Percentiles rank a stretch among this genome's conserved stretches.
Evolutionary conservation across 148 eudicot genomes (phyloP).

Genomic region (Fagopyrum tataricum): DNA sequence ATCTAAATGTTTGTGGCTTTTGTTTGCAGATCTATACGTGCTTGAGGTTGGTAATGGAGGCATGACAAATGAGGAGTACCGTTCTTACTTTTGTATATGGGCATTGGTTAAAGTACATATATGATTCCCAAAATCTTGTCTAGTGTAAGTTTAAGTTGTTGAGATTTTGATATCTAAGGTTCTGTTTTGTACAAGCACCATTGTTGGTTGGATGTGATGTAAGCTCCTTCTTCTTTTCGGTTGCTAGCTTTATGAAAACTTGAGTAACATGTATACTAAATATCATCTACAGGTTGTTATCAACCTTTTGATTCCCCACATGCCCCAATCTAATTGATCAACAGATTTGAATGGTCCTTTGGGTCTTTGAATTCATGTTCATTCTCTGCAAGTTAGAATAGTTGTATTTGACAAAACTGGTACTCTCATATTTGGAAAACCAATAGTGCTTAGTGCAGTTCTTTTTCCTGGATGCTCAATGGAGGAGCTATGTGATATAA

Average conservation of each 20-base stretch:
- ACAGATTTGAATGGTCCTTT: too few relatives aligned
- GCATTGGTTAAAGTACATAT: constrained; percentile 70
- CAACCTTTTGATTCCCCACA: too few relatives aligned
- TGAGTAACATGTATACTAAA: too few relatives aligned
- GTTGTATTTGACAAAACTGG: constrained; percentile 97
- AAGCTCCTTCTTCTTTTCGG: too few relatives aligned
- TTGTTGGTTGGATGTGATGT: constrained; percentile 82
- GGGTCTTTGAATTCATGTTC: not conserved
- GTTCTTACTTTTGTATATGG: constrained; percentile 92
- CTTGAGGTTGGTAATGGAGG: constrained; percentile 94
- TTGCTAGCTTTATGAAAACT: too few relatives aligned
- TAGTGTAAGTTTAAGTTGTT: not conserved
- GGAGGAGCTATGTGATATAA: constrained; percentile 75
- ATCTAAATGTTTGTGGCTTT: not conserved
- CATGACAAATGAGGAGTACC: constrained; percentile 67
- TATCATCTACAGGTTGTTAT: too few relatives aligned
- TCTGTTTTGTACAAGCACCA: constrained; percentile 58
- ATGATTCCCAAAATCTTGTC: not conserved
- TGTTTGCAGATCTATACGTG: constrained; percentile 76
- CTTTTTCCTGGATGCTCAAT: constrained; percentile 67
- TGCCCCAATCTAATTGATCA: too few relatives aligned
- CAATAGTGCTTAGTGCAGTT: constrained; percentile 66
- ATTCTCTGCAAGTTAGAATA: constrained; percentile 53
- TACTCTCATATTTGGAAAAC: constrained; percentile 90
- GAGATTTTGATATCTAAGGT: too few relatives aligned